A percentile compares a stretch with the other conserved stretches of the same genome.
Conservation (phyloP, 768 basidiomycete species). For the Tulasnella sp. region DNA sequence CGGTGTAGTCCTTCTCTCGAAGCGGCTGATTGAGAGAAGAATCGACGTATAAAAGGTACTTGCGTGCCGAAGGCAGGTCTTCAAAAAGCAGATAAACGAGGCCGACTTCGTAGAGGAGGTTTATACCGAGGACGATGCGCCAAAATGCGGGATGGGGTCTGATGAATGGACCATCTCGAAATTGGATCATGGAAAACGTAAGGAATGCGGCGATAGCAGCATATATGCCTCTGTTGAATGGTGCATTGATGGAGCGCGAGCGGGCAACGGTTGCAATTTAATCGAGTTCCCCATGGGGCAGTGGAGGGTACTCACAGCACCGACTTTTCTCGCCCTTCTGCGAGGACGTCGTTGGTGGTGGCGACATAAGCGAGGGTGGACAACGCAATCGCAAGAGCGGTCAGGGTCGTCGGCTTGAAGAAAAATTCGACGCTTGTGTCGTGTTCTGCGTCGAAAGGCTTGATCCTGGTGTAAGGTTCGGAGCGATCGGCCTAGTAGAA, state of each 20-base stretch:
- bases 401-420: slow-evolving; percentile 71
- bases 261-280: neutral
- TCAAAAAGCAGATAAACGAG: slow-evolving; percentile 80
- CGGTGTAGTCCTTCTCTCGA: slow-evolving; percentile 78
- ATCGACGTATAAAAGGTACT: slow-evolving; percentile 72
- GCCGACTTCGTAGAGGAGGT: slow-evolving; percentile 69
- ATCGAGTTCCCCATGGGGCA: neutral
- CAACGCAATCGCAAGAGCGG: slow-evolving; percentile 52
- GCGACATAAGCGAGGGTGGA: slow-evolving; percentile 67
- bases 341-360: slow-evolving; percentile 70
- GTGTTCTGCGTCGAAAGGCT: slow-evolving; percentile 69
- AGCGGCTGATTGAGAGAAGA: slow-evolving; percentile 55
- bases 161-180: slow-evolving; percentile 80
- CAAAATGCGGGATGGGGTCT: slow-evolving; percentile 79
- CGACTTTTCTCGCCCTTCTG: slow-evolving; percentile 70
- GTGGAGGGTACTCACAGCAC: slow-evolving; percentile 45
- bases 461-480: slow-evolving; percentile 70
- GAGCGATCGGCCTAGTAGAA: slow-evolving; percentile 74
- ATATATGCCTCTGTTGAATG: slow-evolving; percentile 53
- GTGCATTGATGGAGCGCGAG: neutral
- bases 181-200: slow-evolving; percentile 74
- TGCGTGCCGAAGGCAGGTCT: slow-evolving; percentile 60
- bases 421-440: slow-evolving; percentile 86
- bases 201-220: slow-evolving; percentile 64
- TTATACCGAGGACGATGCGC: slow-evolving; percentile 66